Conservation (phyloP, 768 basidiomycete genomes). For the Hebeloma cylindrosporum region DNA sequence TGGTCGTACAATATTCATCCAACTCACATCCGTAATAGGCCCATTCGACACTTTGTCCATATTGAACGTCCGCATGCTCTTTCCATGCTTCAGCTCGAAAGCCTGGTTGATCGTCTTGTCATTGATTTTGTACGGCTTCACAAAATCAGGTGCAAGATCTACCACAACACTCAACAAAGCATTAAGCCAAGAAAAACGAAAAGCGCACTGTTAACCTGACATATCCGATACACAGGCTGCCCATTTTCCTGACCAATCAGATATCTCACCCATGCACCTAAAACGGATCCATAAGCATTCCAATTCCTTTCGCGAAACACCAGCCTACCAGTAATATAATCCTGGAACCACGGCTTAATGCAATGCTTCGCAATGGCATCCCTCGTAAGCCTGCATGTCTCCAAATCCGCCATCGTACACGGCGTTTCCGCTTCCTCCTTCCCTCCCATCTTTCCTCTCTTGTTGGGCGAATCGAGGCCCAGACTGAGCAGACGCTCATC, state of each 20-base stretch:
- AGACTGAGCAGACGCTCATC: conserved; percentile 49
- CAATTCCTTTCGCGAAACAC: conserved; percentile 9
- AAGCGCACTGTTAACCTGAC: conserved; percentile 65
- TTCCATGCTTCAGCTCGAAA: conserved; percentile 79
- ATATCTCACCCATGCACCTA: conserved; percentile 87
- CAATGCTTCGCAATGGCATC: conserved; percentile 70
- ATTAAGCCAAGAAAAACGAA: conserved; percentile 6
- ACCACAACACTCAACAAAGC: conserved; percentile 3
- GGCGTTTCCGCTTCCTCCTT: conserved; percentile 49
- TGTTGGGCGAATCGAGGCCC: conserved; percentile 19
- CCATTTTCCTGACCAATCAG: conserved; percentile 66
- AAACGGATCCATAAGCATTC: background rate
- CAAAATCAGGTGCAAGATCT: conserved; percentile 51
- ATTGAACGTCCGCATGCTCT: conserved; percentile 52
- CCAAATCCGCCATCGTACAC: conserved; percentile 56
- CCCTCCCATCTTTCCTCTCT: conserved; percentile 16
- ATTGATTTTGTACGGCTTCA: conserved; percentile 74
- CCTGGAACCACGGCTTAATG: conserved; percentile 81
- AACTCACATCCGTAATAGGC: conserved; percentile 58
- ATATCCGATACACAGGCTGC: conserved; percentile 74
- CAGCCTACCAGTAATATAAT: conserved; percentile 72
- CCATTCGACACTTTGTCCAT: conserved; percentile 92
- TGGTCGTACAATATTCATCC: conserved; percentile 2
- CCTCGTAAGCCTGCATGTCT: conserved; percentile 63
- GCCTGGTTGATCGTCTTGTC: conserved; percentile 61